Conservation (phyloP, 2,329 filamentous ascomycete species). For the Metarhizium guizhouense region DNA sequence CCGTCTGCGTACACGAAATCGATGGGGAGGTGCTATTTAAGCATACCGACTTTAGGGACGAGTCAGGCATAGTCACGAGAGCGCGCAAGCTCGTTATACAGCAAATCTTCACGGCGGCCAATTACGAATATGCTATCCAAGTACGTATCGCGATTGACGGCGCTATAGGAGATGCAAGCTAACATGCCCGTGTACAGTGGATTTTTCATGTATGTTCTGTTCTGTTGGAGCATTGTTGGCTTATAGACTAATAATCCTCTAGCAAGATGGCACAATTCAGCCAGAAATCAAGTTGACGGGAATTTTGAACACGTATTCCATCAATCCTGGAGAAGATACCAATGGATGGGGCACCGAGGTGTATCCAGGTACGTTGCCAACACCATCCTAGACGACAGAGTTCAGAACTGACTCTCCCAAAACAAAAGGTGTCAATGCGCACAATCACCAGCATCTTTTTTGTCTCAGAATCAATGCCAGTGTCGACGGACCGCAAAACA, state of each 20-base stretch:
- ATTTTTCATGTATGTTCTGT: slow-evolving; percentile 60
- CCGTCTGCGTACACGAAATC: slow-evolving; percentile 92
- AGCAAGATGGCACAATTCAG: slow-evolving; percentile 83
- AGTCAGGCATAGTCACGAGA: slow-evolving; percentile 69
- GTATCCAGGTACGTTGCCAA: slow-evolving; percentile 42
- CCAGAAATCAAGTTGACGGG: slow-evolving; percentile 87
- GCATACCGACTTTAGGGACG: slow-evolving; percentile 87
- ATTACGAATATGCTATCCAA: slow-evolving; percentile 74
- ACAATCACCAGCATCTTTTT: slow-evolving; percentile 95
- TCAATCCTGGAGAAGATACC: slow-evolving; percentile 72
- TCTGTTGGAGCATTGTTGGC: background rate
- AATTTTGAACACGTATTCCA: slow-evolving; percentile 83
- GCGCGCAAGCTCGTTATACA: slow-evolving; percentile 58
- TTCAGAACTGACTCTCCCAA: background rate
- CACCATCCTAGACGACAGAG: background rate
- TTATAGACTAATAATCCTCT: slow-evolving; percentile 10
- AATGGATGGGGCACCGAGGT: slow-evolving; percentile 88
- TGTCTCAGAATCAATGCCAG: slow-evolving; percentile 82
- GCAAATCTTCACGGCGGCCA: slow-evolving; percentile 90
- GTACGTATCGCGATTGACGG: slow-evolving; percentile 8
- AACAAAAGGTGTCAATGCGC: slow-evolving; percentile 64
- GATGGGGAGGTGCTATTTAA: slow-evolving; percentile 90
- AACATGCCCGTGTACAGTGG: slow-evolving; percentile 59
- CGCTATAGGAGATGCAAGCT: slow-evolving; percentile 2
- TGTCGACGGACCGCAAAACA: slow-evolving; percentile 77